Base-by-base conservation (phyloP, 2,329 filamentous ascomycete genomes). In the Fusarium newnesense region DNA sequence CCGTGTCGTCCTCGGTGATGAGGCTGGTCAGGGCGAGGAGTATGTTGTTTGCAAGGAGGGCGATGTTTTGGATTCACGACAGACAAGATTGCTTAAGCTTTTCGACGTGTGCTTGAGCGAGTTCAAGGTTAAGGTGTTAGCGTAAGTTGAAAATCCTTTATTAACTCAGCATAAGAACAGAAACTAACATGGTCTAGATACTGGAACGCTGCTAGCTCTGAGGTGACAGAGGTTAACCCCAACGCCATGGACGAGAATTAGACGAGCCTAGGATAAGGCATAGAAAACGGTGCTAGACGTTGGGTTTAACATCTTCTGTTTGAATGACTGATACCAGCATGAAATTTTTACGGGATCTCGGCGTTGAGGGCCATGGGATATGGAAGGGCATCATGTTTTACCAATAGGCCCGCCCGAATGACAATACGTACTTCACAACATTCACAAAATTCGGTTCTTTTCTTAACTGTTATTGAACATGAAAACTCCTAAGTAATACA, bases 31-130 rank as follows among this genome's bases (percentile, higher is more conserved):
- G 64, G 85, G 81, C 49, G 84, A 86, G 61, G 85, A 85, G n/a
- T 97, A 95, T 81, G 88, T 88, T 15, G 91, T 99, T 56, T 98
- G 96, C 85, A 91, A 91, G 79, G 92, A 95, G 82, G 96, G 96
- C 16, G 90, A 98, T 80, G 88, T 91, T 49, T 84, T 99, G 75
- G 95, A 98, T 83, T 95, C 93, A 75, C 89, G 96, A 77, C 96
- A 99, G 88, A 98, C 96, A 64, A 92, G 95, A 73, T 85, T 99
- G 80, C 83, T 99, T 83, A 98, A 98, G 89, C 87, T 97, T 78
- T 98, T 99, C 84, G 93, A 94, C 60, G 90, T 98, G 64, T 94
- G 93, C 72, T 90, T 96, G 84, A 94, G 94, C 66, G 95, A 98
- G 85, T 99, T 99, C 85, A 92, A 88, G 81, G 91, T 99, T 66